phyloP scores from a whole-genome alignment of 2,329 filamentous ascomycete genomes.

The Colletotrichum euphorbiae region DNA sequence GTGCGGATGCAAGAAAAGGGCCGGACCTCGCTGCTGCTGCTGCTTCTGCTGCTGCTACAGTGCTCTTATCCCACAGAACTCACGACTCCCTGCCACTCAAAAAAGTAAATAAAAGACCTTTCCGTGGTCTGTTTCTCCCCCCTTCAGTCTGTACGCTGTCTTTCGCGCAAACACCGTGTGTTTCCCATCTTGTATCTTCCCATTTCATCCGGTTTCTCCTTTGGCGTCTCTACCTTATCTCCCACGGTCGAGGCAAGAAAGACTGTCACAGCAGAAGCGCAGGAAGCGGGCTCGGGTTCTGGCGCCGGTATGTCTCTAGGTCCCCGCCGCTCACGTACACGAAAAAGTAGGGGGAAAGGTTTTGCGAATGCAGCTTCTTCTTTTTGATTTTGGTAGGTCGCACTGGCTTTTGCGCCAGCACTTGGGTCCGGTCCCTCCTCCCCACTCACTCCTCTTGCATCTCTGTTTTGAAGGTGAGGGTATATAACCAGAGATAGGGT shows the following conservation, averaged over 20 bases:
- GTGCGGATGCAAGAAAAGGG: too few species aligned
- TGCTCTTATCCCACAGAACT: neutral
- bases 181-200: slow-evolving; percentile 10
- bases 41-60: neutral
- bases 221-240: neutral
- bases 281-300: neutral
- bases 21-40: neutral
- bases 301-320: too few species aligned
- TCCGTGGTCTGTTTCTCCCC: too few species aligned
- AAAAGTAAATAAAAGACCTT: too few species aligned
- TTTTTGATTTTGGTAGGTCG: too few species aligned
- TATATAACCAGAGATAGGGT: slow-evolving; percentile 34
- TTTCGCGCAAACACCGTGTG: neutral
- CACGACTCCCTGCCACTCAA: too few species aligned
- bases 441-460: neutral
- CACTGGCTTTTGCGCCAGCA: too few species aligned
- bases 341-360: too few species aligned
- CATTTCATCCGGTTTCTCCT: neutral
- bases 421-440: neutral
- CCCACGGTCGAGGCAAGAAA: too few species aligned
- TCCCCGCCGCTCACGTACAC: too few species aligned
- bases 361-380: too few species aligned
- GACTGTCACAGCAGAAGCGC: slow-evolving; percentile 3
- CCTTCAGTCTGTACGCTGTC: too few species aligned
- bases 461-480: neutral